phyloP scores from a whole-genome alignment of 192 early-diverging fungal species.

The Irineochytrium annulatum region DNA sequence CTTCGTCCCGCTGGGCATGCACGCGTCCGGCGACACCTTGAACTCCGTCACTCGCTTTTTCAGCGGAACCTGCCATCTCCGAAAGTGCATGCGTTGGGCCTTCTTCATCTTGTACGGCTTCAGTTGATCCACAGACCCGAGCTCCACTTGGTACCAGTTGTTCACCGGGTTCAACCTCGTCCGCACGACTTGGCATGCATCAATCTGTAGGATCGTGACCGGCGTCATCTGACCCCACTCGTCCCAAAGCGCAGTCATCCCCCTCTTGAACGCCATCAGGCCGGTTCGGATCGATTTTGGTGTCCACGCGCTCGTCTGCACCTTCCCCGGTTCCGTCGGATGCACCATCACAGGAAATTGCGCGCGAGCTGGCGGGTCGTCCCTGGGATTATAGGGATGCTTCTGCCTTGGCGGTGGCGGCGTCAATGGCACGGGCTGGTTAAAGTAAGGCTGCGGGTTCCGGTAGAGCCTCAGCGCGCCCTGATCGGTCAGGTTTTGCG shows the following conservation, averaged over 20 bases:
- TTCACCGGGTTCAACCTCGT: constrained; percentile 32
- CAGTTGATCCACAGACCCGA: constrained; percentile 37
- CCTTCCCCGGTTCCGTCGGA: no score
- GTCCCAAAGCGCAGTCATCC: constrained; percentile 94
- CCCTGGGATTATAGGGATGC: no score
- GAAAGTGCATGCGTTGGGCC: constrained; percentile 73
- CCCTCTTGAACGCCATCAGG: constrained; percentile 83
- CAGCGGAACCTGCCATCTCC: constrained; percentile 63
- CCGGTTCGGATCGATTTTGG: constrained; percentile 46
- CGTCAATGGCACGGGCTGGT: no score
- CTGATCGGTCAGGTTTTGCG: background rate
- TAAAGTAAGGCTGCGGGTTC: no score
- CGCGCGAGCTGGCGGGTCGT: no score
- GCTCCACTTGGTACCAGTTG: constrained; percentile 41
- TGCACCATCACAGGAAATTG: no score
- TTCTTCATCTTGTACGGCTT: constrained; percentile 54
- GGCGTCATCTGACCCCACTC: constrained; percentile 88
- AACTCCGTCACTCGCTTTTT: constrained; percentile 82
- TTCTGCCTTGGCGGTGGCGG: no score
- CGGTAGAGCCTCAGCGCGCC: constrained; percentile 2
- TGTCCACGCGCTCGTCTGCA: no score
- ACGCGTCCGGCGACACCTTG: constrained; percentile 77
- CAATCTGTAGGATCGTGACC: constrained; percentile 82
- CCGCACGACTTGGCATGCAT: constrained; percentile 30
- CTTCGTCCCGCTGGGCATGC: constrained; percentile 59